Conservation (phyloP, 805 yeast species). For the Nadsonia fulvescens region DNA sequence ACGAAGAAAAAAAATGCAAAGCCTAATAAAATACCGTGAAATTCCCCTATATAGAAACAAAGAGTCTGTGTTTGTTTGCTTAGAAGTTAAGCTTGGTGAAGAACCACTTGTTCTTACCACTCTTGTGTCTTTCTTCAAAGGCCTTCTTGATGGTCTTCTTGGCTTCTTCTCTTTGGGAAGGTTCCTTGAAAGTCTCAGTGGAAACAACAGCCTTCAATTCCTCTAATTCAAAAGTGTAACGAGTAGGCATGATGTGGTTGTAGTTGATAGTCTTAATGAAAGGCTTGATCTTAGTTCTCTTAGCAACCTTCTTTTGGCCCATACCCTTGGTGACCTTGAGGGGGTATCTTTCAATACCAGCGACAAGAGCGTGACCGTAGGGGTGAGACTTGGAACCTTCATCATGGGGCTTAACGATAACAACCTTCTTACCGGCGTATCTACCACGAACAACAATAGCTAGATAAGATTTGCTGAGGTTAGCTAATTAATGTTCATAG, state of each 20-base stretch:
- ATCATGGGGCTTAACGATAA: slow-evolving; percentile 93
- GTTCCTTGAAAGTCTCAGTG: slow-evolving; percentile 89
- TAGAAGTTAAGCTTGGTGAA: slow-evolving; percentile 93
- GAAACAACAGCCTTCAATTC: slow-evolving; percentile 72
- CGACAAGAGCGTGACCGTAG: slow-evolving; percentile 98
- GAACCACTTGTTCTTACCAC: slow-evolving; percentile 99
- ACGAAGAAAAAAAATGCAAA: no score
- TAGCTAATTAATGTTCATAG: no score
- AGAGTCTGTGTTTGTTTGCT: no score
- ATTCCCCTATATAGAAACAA: no score
- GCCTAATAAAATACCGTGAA: no score
- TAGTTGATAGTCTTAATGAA: slow-evolving; percentile 97
- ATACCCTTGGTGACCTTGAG: slow-evolving; percentile 86
- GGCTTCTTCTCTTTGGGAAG: slow-evolving; percentile 97
- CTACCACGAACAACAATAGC: slow-evolving; percentile 99
- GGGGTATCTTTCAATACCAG: slow-evolving; percentile 98
- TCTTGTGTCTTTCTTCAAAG: slow-evolving; percentile 95
- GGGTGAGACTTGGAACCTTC: slow-evolving; percentile 98
- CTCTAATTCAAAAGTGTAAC: slow-evolving; percentile 92
- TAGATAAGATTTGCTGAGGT: slow-evolving; percentile 17
- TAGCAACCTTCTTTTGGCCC: slow-evolving; percentile 91
- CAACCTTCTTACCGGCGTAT: slow-evolving; percentile 99
- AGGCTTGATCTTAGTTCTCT: slow-evolving; percentile 97
- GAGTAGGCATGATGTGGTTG: slow-evolving; percentile 99
- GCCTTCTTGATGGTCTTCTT: slow-evolving; percentile 98